A percentile compares a stretch with the other conserved stretches of the same genome.
These are phyloP conservation scores for Xylaria grammica DNA, from an alignment of 495 filamentous ascomycete species.

Conservation along the genomic window DNA sequence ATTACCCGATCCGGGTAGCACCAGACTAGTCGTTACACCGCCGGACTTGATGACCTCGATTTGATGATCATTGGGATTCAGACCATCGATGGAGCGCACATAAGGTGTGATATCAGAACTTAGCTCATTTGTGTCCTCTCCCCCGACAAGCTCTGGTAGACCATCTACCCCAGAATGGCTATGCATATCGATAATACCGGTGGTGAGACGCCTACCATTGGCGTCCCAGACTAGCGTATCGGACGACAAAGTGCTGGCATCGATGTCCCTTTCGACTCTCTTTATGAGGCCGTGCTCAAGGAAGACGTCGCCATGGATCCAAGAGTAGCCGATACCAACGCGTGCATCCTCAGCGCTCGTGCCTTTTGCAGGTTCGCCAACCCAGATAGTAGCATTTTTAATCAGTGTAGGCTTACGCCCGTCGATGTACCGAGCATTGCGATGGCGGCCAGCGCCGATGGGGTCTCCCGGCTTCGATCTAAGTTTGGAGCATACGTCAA, in stretches of 20 bases:
- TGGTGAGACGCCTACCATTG: constrained; percentile 63
- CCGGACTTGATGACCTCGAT: constrained; percentile 67
- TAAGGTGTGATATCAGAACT: constrained; percentile 60
- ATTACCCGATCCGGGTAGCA: constrained; percentile 68
- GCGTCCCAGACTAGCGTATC: constrained; percentile 54
- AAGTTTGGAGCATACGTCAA: constrained; percentile 45
- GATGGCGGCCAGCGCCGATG: constrained; percentile 48
- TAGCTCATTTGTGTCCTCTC: constrained; percentile 58
- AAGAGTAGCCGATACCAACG: constrained; percentile 50
- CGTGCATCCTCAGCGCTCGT: constrained; percentile 49
- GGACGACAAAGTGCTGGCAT: constrained; percentile 33
- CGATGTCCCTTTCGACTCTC: constrained; percentile 42
- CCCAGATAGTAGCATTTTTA: constrained; percentile 58
- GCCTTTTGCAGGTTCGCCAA: constrained; percentile 53
- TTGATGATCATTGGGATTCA: constrained; percentile 56
- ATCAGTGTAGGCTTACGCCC: constrained; percentile 54
- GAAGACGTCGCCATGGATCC: constrained; percentile 52
- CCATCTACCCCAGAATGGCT: constrained; percentile 58
- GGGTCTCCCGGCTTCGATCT: constrained; percentile 49
- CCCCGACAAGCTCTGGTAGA: constrained; percentile 48
- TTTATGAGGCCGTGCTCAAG: constrained; percentile 56
- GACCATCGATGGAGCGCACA: constrained; percentile 62
- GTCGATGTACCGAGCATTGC: constrained; percentile 54
- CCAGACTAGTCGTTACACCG: constrained; percentile 69
- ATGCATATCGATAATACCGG: constrained; percentile 72